A percentile compares a stretch with the other conserved stretches of the same genome.
These are phyloP conservation scores for Paraglomus brasilianum DNA, from an alignment of 192 early-diverging fungal species.

Conservation along the genomic window DNA sequence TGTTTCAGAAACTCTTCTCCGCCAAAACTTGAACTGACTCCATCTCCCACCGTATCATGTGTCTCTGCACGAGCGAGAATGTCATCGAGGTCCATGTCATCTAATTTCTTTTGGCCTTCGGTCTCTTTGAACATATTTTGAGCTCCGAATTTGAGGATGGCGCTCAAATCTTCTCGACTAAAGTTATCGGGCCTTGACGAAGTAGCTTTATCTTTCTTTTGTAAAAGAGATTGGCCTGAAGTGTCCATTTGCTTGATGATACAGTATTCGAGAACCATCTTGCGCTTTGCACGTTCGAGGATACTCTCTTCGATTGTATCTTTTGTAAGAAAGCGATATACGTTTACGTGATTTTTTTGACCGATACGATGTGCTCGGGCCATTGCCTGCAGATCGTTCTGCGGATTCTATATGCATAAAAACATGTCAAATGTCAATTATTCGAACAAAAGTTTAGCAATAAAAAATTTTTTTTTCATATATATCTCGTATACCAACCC, in stretches of 20 bases:
- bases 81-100: constrained; percentile 96
- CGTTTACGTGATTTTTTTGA: constrained; percentile 95
- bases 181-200: constrained; percentile 48
- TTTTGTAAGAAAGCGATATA: constrained; percentile 96
- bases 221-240: constrained; percentile 74
- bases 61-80: constrained; percentile 95
- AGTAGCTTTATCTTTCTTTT: constrained; percentile 45
- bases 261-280: constrained; percentile 99
- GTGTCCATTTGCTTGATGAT: constrained; percentile 99
- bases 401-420: constrained; percentile 81
- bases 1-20: constrained; percentile 93
- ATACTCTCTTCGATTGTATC: constrained; percentile 99
- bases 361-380: constrained; percentile 97
- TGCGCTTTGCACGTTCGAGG: constrained; percentile 96
- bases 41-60: constrained; percentile 71
- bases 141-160: constrained; percentile 98
- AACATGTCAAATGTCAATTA: too few relatives aligned
- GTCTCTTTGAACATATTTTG: constrained; percentile 91
- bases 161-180: constrained; percentile 84
- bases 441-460: too few relatives aligned
- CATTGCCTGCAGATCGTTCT: constrained; percentile 97
- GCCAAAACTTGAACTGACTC: constrained; percentile 59
- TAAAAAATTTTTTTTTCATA: too few relatives aligned
- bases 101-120: constrained; percentile 73
- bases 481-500: constrained; percentile 43